Evolutionary conservation across 1,284 basidiomycete species (phyloP), one percentile per base, ranked within the genome.

Genomic region (Microbotryum scabiosae): DNA sequence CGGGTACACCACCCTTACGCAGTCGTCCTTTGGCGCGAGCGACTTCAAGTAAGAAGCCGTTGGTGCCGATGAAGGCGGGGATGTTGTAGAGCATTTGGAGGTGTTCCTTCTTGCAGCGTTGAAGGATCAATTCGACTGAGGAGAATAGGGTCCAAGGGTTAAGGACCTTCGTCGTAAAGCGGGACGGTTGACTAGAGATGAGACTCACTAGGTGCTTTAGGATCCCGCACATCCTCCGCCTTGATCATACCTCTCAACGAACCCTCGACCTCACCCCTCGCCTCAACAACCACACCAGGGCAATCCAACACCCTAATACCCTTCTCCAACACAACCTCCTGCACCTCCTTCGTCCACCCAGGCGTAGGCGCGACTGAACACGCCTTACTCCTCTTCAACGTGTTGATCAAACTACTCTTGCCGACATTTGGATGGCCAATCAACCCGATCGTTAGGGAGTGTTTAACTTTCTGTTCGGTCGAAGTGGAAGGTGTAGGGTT

Each of bases 341-440:
- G 94, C n/a, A 97, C 80, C 43, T 91, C 88, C 67, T 90, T 90
- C 6, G 94, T 98, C 73, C 92, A 90, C 4, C 94, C 94, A 1
- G 94, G 87, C 69, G 92, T 92, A 3, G 91, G 88, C 7, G 92
- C 93, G n/a, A 97, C 91, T 4, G 86, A 84, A 71, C 94, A 93
- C 21, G 89, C 90, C 76, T 91, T 88, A 60, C 84, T 84, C 49
- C 93, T 79, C 76, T 96, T 94, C 57, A 98, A 78, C 56, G 89
- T 90, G 76, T 98, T 98, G 78, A 98, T 97, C 61, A 98, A 74
- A 69, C 85, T 90, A 61, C 88, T 92, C 78, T 98, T 98, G 12
- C 94, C 94, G 58, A 97, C 94, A 76, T 98, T 98, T 4, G 94
- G 94, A 73, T 93, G 94, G 1, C 94, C 94, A 36, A 97, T 90